phyloP scores from a whole-genome alignment of 495 filamentous ascomycete genomes.

The Aspergillus biplanus region DNA sequence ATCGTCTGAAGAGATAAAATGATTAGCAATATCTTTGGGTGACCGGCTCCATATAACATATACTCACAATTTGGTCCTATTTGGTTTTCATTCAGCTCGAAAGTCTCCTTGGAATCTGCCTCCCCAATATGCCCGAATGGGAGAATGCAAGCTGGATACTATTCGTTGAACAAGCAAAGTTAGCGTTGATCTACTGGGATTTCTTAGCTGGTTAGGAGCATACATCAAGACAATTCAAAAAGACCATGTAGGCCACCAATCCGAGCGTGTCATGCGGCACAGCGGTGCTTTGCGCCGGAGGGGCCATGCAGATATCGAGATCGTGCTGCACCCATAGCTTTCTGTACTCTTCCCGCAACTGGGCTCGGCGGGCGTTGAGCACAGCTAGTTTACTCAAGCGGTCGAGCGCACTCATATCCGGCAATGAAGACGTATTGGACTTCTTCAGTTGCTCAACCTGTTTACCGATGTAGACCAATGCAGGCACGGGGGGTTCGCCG shows the following conservation, averaged over 20 bases:
- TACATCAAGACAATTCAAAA: constrained; percentile 51
- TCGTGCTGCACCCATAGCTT: constrained; percentile 37
- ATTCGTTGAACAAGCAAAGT: background rate
- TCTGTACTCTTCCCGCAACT: constrained; percentile 30
- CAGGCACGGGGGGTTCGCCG: constrained; percentile 28
- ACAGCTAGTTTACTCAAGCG: constrained; percentile 25
- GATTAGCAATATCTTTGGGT: constrained; percentile 9
- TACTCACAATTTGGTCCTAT: background rate
- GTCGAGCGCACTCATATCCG: constrained; percentile 21
- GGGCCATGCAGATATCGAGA: constrained; percentile 47
- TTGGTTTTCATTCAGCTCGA: constrained; percentile 21
- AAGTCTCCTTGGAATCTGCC: constrained; percentile 19
- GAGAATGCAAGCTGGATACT: constrained; percentile 40
- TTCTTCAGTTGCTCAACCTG: constrained; percentile 2
- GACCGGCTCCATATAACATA: background rate
- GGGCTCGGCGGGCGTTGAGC: constrained; percentile 23
- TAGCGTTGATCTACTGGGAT: background rate
- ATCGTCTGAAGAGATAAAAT: constrained; percentile 19
- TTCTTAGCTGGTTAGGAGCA: constrained; percentile 19
- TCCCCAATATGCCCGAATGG: constrained; percentile 29
- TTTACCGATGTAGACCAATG: constrained; percentile 18
- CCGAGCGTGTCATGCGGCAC: constrained; percentile 51
- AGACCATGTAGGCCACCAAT: constrained; percentile 42
- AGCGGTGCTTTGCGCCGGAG: constrained; percentile 46
- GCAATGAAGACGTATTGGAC: background rate